Percentiles rank a stretch among this genome's conserved stretches.
These are phyloP conservation scores for Pichia sp. DNA, from an alignment of 1,139 yeast species.

Conservation along the genomic window DNA sequence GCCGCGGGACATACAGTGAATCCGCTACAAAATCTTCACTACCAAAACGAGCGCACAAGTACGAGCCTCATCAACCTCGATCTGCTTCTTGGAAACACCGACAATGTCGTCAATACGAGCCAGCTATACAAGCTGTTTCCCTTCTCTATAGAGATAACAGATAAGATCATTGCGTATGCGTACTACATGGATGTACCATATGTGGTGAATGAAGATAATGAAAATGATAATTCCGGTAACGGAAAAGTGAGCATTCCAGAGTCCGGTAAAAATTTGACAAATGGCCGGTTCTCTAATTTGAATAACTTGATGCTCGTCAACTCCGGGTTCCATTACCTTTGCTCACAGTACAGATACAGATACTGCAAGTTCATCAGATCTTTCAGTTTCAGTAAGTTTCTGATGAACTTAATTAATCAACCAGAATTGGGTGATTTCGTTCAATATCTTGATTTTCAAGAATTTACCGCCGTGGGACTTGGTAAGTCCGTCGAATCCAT, in stretches of 20 bases:
- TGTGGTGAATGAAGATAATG: slow-evolving; percentile 1
- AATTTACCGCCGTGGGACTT: slow-evolving; percentile 82
- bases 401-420: slow-evolving; percentile 41
- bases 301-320: slow-evolving; percentile 10
- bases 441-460: slow-evolving; percentile 77
- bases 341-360: slow-evolving; percentile 42
- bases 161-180: slow-evolving; percentile 25
- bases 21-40: background rate
- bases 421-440: slow-evolving; percentile 57
- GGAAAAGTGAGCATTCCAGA: slow-evolving; percentile 17
- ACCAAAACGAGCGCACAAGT: background rate
- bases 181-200: slow-evolving; percentile 22
- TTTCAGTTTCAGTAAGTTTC: slow-evolving; percentile 67
- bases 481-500: slow-evolving; percentile 90
- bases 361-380: slow-evolving; percentile 76
- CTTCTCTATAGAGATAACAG: slow-evolving; percentile 22
- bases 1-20: background rate
- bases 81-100: slow-evolving; percentile 2
- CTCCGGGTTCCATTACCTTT: slow-evolving; percentile 18
- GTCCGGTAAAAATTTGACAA: slow-evolving; percentile 20
- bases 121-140: slow-evolving; percentile 13
- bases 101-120: background rate
- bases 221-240: background rate
- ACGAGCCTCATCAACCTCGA: slow-evolving; percentile 1
- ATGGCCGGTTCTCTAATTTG: slow-evolving; percentile 15